Base-by-base conservation (phyloP, 805 yeast species). In the Candida xiaguanensis region DNA sequence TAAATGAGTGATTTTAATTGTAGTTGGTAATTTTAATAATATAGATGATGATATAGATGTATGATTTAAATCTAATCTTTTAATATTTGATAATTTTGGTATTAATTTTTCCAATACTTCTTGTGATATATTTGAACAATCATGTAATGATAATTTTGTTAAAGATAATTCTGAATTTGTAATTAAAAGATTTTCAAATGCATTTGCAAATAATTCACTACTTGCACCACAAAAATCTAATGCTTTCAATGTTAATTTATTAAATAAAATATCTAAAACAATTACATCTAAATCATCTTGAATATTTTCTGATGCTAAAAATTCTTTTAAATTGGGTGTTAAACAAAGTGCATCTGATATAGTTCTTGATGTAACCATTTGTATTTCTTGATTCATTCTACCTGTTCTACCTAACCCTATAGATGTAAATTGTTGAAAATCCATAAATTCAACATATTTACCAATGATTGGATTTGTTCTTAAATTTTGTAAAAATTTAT, bases 161-260 rank as follows among this genome's bases (percentile, higher is more conserved):
- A 57, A 40, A 15, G 47, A 41, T 25, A 49, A 39, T 13, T 40
- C 31, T 41, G 42, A 52, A 15, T 35, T 38, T 37, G 17, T 40
- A 31, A 70, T 56, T n/a, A 38, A 50, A 16, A 77, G 57, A 14
- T 63, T 52, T 13, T 70, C 64, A 50, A 87, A 82, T 17, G 85
- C 81, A 11, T 66, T 50, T 9, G 79, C 77, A 54, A 88, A 86
- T 22, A 55, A 63, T 26, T 66, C 68, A 32, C 85, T 83, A 5
- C 87, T 77, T 27, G 95, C 85, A 6, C 96, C 97, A 59, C 96
- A 89, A 46, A 89, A 87, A 60, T 89, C 97, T 9, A 89, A 61
- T 1, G 86, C 77, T 58, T 82, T 76, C 36, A 90, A 65, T 39
- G 74, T 74, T 51, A 78, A 60, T 15, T 64, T 48, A 46, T 78